Conservation (phyloP, 2,329 filamentous ascomycete species). For the Phoma herbarum region DNA sequence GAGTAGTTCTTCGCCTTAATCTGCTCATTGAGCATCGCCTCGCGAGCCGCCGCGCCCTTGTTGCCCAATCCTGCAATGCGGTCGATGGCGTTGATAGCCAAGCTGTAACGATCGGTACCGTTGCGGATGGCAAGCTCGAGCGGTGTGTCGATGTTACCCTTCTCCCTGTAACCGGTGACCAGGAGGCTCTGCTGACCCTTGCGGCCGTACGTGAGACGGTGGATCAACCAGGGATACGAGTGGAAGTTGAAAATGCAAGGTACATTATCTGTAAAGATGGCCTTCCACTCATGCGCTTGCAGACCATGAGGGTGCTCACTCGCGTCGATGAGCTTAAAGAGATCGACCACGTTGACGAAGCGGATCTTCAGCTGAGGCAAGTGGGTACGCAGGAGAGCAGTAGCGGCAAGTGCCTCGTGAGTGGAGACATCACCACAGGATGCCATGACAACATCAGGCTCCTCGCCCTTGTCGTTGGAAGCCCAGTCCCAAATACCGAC, state of each 20-base stretch:
- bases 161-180: constrained; percentile 82
- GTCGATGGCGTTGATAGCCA: constrained; percentile 81
- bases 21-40: constrained; percentile 71
- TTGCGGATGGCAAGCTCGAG: constrained; percentile 81
- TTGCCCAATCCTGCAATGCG: constrained; percentile 70
- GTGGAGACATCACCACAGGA: constrained; percentile 79
- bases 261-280: constrained; percentile 75
- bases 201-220: constrained; percentile 78
- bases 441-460: constrained; percentile 80
- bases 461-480: constrained; percentile 71
- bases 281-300: constrained; percentile 64
- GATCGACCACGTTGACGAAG: constrained; percentile 81
- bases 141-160: constrained; percentile 85
- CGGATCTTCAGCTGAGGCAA: constrained; percentile 78
- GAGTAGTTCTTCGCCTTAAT: constrained; percentile 70
- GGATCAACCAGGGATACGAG: constrained; percentile 81
- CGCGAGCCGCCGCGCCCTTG: constrained; percentile 67
- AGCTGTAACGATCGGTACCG: constrained; percentile 77
- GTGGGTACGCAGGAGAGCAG: constrained; percentile 74
- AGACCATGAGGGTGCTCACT: constrained; percentile 78
- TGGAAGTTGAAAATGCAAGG: constrained; percentile 87
- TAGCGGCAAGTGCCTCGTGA: constrained; percentile 76
- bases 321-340: constrained; percentile 79
- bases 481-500: constrained; percentile 81
- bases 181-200: constrained; percentile 73